Evolutionary conservation across 2,329 filamentous ascomycete species (phyloP).

Genomic region (Davidsoniella virescens): DNA sequence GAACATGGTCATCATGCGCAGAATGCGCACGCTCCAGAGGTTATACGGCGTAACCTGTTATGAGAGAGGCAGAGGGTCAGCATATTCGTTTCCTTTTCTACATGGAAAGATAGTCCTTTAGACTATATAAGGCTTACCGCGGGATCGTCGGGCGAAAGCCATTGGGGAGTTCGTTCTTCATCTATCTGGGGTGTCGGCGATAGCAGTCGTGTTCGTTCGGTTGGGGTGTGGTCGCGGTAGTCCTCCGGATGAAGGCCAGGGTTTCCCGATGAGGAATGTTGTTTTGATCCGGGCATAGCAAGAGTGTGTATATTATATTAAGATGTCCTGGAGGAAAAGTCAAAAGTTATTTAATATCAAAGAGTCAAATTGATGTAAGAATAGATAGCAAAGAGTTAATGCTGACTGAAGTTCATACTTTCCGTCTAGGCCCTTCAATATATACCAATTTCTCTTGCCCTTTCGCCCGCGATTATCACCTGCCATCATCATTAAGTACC

Average conservation of each 20-base stretch:
- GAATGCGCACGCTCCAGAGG: slow-evolving; percentile 71
- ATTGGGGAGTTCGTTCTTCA: slow-evolving; percentile 17
- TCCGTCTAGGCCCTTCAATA: too few species aligned
- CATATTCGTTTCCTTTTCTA: neutral
- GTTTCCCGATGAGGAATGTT: neutral
- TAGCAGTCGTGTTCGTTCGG: slow-evolving; percentile 50
- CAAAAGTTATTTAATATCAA: too few species aligned
- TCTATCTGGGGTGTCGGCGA: slow-evolving; percentile 44
- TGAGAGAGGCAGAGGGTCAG: neutral
- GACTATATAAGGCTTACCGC: slow-evolving; percentile 18
- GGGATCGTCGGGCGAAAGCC: slow-evolving; percentile 27
- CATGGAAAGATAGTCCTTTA: slow-evolving; percentile 15
- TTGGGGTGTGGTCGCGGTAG: slow-evolving; percentile 21
- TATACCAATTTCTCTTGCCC: too few species aligned
- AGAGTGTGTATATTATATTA: too few species aligned
- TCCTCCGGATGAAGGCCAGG: slow-evolving; percentile 9
- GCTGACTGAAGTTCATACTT: too few species aligned
- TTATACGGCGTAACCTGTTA: slow-evolving; percentile 75
- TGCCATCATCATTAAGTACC: too few species aligned
- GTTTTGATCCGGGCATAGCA: too few species aligned
- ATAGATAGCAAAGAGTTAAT: too few species aligned
- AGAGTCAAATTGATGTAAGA: too few species aligned
- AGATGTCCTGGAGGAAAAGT: too few species aligned
- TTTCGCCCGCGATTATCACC: too few species aligned
- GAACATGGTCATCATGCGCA: slow-evolving; percentile 61